phyloP scores from a whole-genome alignment of 208 protist species.

The Acanthamoeba quina region DNA sequence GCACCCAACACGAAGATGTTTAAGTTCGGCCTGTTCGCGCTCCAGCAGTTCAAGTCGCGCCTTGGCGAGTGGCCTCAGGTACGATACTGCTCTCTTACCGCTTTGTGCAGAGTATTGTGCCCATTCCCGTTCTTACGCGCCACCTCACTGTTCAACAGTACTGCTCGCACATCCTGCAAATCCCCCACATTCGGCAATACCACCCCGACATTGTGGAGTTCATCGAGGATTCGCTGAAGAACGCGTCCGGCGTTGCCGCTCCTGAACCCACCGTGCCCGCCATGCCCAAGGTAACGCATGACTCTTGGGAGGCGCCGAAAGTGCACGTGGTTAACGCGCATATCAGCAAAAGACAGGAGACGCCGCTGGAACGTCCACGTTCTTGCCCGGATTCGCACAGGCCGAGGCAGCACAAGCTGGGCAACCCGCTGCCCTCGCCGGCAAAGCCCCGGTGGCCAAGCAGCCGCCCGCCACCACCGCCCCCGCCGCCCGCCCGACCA shows the following conservation, averaged over 20 bases:
- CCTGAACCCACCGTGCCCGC: conserved; percentile 51
- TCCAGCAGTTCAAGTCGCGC: conserved; percentile 96
- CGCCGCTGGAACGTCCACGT: conserved; percentile 33
- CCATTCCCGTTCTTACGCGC: background rate
- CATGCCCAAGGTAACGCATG: conserved; percentile 33
- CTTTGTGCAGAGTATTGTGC: background rate
- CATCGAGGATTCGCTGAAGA: conserved; percentile 79
- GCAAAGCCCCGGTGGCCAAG: background rate
- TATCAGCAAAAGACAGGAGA: conserved; percentile 50
- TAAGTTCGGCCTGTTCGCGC: conserved; percentile 96
- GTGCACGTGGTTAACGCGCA: background rate
- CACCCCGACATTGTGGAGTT: conserved; percentile 84
- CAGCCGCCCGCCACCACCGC: background rate
- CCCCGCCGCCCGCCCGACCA: background rate
- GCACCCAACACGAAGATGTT: conserved; percentile 93
- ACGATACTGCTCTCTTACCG: background rate
- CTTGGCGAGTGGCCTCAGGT: conserved; percentile 97
- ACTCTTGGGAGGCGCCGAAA: no score
- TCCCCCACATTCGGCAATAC: conserved; percentile 84
- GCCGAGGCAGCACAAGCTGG: conserved; percentile 19
- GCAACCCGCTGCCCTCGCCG: background rate
- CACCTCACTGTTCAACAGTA: conserved; percentile 71
- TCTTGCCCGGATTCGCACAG: conserved; percentile 45
- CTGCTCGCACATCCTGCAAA: conserved; percentile 87
- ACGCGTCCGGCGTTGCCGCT: conserved; percentile 4